phyloP scores from a whole-genome alignment of 805 yeast species.

The Yarrowia divulgata region DNA sequence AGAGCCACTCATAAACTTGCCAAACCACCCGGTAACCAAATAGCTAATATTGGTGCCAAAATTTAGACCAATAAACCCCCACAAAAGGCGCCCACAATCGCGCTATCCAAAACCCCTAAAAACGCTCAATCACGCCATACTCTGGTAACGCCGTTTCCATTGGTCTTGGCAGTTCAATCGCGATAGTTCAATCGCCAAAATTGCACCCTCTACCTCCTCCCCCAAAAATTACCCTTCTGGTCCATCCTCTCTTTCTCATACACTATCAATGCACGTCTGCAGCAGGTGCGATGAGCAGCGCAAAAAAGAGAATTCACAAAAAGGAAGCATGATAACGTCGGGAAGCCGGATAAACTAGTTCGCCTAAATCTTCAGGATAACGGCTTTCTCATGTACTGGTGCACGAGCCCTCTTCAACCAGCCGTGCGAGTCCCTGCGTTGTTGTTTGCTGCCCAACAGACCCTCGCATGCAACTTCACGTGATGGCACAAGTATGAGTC shows the following conservation, averaged over 20 bases:
- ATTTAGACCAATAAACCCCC: too few species aligned
- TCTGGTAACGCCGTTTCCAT: too few species aligned
- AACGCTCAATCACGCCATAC: too few species aligned
- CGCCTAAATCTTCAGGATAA: neutral
- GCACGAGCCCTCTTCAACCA: neutral
- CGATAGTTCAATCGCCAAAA: neutral
- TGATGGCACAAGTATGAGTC: slow-evolving; percentile 10
- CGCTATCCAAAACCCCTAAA: too few species aligned
- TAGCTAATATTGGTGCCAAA: too few species aligned
- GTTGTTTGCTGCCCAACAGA: neutral
- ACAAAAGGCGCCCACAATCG: too few species aligned
- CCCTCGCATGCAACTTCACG: neutral
- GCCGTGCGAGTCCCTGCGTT: slow-evolving; percentile 17
- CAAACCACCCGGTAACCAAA: too few species aligned
- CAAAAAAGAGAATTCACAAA: slow-evolving; percentile 15
- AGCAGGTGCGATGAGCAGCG: slow-evolving; percentile 24
- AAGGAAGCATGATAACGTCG: neutral
- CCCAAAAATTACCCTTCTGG: neutral
- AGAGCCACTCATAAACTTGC: too few species aligned
- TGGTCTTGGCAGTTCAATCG: too few species aligned
- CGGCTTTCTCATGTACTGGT: slow-evolving; percentile 7
- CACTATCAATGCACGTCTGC: slow-evolving; percentile 24
- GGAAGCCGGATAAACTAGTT: slow-evolving; percentile 1
- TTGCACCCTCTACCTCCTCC: neutral
- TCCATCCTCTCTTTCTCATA: neutral